phyloP scores from a whole-genome alignment of 352 stramenopile genomes.

The Globisporangium parvum region DNA sequence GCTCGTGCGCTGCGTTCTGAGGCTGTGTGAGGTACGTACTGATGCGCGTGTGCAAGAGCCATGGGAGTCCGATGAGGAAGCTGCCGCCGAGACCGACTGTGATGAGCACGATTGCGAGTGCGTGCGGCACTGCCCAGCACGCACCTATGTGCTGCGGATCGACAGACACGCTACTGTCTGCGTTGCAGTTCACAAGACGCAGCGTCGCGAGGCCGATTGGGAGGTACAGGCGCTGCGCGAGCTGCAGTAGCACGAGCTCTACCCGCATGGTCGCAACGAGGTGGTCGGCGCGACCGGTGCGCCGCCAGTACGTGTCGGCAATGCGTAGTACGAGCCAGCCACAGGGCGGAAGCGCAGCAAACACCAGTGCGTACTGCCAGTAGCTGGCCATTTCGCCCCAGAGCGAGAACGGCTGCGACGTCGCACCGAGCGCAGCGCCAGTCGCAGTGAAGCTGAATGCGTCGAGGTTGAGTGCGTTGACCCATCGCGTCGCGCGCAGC shows the following conservation, averaged over 20 bases:
- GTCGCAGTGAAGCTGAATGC: constrained; percentile 41
- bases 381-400: constrained; percentile 57
- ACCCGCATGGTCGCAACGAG: constrained; percentile 20
- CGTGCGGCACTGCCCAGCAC: constrained; percentile 29
- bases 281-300: constrained; percentile 19
- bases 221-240: constrained; percentile 47
- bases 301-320: constrained; percentile 11
- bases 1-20: constrained; percentile 33
- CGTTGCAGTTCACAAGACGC: constrained; percentile 52
- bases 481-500: constrained; percentile 43
- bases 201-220: constrained; percentile 55
- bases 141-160: constrained; percentile 25
- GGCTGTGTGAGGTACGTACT: constrained; percentile 21
- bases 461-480: constrained; percentile 47
- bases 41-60: constrained; percentile 30
- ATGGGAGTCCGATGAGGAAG: constrained; percentile 45
- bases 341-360: constrained; percentile 21
- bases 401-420: constrained; percentile 42
- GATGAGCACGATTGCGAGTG: constrained; percentile 22
- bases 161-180: constrained; percentile 28
- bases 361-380: constrained; percentile 53
- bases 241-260: constrained; percentile 43
- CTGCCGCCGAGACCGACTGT: constrained; percentile 27
- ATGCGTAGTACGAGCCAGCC: constrained; percentile 5
- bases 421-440: constrained; percentile 56